phyloP scores from a whole-genome alignment of 805 yeast genomes.

The Pichia nanzhaoensis region DNA sequence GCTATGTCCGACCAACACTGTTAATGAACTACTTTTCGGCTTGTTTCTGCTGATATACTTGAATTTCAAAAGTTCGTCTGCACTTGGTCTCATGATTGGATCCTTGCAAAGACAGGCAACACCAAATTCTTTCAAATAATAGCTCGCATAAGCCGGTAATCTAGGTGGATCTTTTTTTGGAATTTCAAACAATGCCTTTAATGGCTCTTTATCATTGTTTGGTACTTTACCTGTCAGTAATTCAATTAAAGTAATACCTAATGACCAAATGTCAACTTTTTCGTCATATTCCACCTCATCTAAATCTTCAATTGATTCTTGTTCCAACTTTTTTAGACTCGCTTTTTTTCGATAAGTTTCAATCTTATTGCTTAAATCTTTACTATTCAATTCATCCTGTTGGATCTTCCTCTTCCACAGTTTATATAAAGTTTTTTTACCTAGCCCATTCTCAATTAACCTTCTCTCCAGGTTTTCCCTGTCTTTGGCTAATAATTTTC shows the following conservation, averaged over 20 bases:
- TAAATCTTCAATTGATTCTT: neutral
- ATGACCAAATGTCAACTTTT: conserved; percentile 92
- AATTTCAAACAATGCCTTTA: conserved; percentile 66
- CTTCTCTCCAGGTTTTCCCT: conserved; percentile 8
- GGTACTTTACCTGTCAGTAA: conserved; percentile 82
- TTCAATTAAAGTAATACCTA: conserved; percentile 90
- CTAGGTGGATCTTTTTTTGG: conserved; percentile 61
- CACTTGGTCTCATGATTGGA: conserved; percentile 60
- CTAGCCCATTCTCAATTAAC: conserved; percentile 7
- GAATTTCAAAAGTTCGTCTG: conserved; percentile 46
- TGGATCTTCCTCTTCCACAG: conserved; percentile 12
- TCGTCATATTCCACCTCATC: conserved; percentile 58
- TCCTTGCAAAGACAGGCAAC: conserved; percentile 59
- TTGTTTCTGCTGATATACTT: conserved; percentile 40
- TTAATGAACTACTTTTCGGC: conserved; percentile 22
- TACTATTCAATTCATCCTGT: neutral
- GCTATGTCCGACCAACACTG: conserved; percentile 2
- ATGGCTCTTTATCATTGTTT: conserved; percentile 60
- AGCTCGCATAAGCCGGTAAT: conserved; percentile 34
- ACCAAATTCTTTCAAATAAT: conserved; percentile 48
- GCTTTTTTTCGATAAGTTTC: neutral
- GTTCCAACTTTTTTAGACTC: neutral
- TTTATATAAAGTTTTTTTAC: conserved; percentile 8
- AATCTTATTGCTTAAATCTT: neutral
- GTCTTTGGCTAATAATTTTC: conserved; percentile 7